Percentiles rank a stretch among this genome's conserved stretches.
These are phyloP conservation scores for Tolypocladium amazonense DNA, from an alignment of 2,329 filamentous ascomycete genomes.

Conservation along the genomic window DNA sequence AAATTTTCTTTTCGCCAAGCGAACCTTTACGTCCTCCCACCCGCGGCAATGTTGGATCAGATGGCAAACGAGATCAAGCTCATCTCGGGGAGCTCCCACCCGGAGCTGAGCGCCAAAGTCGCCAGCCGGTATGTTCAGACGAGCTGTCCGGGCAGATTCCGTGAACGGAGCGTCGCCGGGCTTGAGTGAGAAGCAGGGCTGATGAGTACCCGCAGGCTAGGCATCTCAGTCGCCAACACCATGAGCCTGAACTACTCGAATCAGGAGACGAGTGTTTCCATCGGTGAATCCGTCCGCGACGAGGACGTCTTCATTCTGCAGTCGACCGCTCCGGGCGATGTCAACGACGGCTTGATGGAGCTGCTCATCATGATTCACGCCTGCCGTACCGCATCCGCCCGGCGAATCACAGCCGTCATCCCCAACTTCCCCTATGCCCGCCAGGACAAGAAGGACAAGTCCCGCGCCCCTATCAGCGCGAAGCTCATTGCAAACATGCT, in stretches of 20 bases:
- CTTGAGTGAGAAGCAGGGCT: slow-evolving; percentile 5
- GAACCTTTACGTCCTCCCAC: background rate
- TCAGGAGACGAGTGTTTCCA: slow-evolving; percentile 81
- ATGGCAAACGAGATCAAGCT: slow-evolving; percentile 45
- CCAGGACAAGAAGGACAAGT: slow-evolving; percentile 94
- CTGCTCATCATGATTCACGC: slow-evolving; percentile 97
- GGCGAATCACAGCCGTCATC: slow-evolving; percentile 88
- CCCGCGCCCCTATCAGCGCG: slow-evolving; percentile 88
- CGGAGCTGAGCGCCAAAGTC: slow-evolving; percentile 34
- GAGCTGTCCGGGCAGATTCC: background rate
- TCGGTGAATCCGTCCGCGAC: slow-evolving; percentile 90
- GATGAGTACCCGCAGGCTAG: slow-evolving; percentile 41
- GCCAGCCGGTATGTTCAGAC: slow-evolving; percentile 27
- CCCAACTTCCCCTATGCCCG: slow-evolving; percentile 95
- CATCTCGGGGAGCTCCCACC: slow-evolving; percentile 38
- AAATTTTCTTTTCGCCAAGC: background rate
- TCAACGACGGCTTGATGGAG: slow-evolving; percentile 98
- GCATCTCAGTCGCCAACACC: slow-evolving; percentile 68
- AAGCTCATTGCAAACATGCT: slow-evolving; percentile 97
- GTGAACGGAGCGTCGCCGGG: background rate
- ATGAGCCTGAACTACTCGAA: slow-evolving; percentile 79
- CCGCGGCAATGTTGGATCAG: slow-evolving; percentile 24
- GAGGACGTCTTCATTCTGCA: slow-evolving; percentile 98
- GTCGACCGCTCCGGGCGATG: slow-evolving; percentile 87
- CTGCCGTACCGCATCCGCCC: slow-evolving; percentile 58